These are phyloP conservation scores for Dictyostelium brefeldianum DNA, from an alignment of 78 protist species.

Conservation along the genomic window DNA sequence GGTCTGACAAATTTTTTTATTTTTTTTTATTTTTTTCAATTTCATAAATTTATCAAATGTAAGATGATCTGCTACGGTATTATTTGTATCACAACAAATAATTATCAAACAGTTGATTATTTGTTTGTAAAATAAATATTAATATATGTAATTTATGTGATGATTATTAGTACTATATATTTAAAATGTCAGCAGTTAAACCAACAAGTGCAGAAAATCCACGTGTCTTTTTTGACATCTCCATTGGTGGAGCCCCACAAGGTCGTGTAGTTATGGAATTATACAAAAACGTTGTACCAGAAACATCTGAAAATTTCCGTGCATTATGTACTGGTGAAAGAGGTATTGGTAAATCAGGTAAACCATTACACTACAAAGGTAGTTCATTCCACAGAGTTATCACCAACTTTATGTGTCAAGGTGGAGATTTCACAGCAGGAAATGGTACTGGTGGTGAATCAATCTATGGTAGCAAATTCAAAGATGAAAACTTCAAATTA, in stretches of 20 bases:
- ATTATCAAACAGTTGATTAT: no score
- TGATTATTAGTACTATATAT: no score
- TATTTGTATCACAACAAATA: no score
- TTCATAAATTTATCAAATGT: no score
- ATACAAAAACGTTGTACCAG: slow-evolving; percentile 84
- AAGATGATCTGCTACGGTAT: no score
- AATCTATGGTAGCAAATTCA: slow-evolving; percentile 92
- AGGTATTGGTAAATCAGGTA: slow-evolving; percentile 85
- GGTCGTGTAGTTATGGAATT: slow-evolving; percentile 81
- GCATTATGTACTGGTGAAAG: slow-evolving; percentile 92
- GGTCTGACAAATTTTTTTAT: no score
- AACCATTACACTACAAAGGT: slow-evolving; percentile 94
- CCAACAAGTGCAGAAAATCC: slow-evolving; percentile 18
- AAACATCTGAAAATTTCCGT: slow-evolving; percentile 93
- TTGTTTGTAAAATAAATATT: no score
- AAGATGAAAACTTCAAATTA: slow-evolving; percentile 92
- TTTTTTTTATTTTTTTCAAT: no score
- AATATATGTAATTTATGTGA: no score
- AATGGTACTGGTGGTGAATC: slow-evolving; percentile 98
- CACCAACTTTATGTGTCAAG: slow-evolving; percentile 87
- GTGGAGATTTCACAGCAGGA: slow-evolving; percentile 97
- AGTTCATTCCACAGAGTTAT: slow-evolving; percentile 93
- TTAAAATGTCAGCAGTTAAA: not conserved
- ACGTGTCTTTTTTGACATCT: slow-evolving; percentile 35
- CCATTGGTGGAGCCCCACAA: slow-evolving; percentile 2